Conservation (phyloP, 306 rosid species). For the Cucurbita pepo region DNA sequence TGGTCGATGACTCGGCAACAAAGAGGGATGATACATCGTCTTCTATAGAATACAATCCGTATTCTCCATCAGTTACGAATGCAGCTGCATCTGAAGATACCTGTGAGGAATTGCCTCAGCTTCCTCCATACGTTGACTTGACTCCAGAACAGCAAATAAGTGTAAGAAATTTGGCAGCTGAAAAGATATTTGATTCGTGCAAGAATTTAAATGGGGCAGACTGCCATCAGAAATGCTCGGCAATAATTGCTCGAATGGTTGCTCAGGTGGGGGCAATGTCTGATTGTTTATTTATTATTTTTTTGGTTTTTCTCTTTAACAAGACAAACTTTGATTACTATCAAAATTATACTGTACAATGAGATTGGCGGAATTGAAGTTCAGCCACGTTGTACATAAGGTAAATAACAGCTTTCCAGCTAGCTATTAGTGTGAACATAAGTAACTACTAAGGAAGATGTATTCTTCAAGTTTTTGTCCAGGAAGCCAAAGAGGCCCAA, state of each 20-base stretch:
- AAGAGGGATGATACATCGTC: constrained; percentile 35
- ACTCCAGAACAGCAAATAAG: constrained; percentile 51
- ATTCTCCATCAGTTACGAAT: constrained; percentile 36
- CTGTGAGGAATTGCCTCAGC: constrained; percentile 60
- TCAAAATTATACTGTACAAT: not conserved
- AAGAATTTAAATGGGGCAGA: constrained; percentile 41
- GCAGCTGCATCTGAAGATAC: constrained; percentile 57
- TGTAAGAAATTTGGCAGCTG: constrained; percentile 51
- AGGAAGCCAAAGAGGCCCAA: constrained; percentile 1
- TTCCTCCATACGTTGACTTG: constrained; percentile 63
- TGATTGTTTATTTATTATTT: constrained; percentile 1
- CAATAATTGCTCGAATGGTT: constrained; percentile 76
- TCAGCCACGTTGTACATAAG: not conserved
- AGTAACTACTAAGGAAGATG: constrained; percentile 1
- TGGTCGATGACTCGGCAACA: constrained; percentile 23
- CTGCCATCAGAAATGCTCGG: constrained; percentile 60
- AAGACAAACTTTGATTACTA: not conserved
- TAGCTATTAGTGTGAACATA: not conserved
- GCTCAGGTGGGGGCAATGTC: constrained; percentile 55
- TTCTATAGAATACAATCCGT: constrained; percentile 44
- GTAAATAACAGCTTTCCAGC: not conserved
- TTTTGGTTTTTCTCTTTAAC: not conserved
- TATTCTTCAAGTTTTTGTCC: not conserved
- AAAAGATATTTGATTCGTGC: constrained; percentile 56
- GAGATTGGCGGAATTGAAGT: not conserved